Evolutionary conservation across 495 filamentous ascomycete species (phyloP), one percentile per base, ranked within the genome.

Genomic region (Talaromyces liani): DNA sequence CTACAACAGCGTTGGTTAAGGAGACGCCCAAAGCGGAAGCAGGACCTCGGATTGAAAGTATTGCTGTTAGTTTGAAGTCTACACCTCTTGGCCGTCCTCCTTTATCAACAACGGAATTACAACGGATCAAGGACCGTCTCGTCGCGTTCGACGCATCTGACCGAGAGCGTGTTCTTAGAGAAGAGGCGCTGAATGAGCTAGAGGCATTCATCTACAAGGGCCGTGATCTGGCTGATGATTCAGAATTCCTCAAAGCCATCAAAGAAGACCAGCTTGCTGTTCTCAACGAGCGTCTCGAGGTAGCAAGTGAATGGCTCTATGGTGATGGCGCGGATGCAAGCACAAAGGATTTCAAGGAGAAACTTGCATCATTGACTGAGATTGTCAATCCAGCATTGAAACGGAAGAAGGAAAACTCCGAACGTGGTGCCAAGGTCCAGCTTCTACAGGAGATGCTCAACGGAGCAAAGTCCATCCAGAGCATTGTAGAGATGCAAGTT

Each of bases 131-230:
- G 69, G 80, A 85, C 61, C 87, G 91, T 25, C 80, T 97, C 57
- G 77, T 84, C 68, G 87, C 90, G 2, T 96, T 97, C 64, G 92
- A 92, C 66, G 79, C 83, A 24, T 97, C 91, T 1, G 94, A 99
- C 75, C 78, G 79, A 54, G 82, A 88, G 5, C 90, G 92, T 31
- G 74, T 86, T 49, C 77, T 86, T 53, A 88, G 93, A 34, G 93
- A 97, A 72, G 94, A 97, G 73, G 84, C 90, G 9, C 77, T 97
- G 29, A 99, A 99, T 77, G 87, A 89, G 67, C 85, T 99, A 27
- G 94, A 99, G 73, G 86, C 83, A n/a, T 96, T 90, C 73, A 96
- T 92, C 51, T 99, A 99, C 81, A 87, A 85, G 64, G 85, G 88
- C 47, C 87, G 92, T 5, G 95, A 97, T 74, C 78, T 92, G 20